These are phyloP conservation scores for Backusella liffmaniae DNA, from an alignment of 192 early-diverging fungal species.

Conservation along the genomic window DNA sequence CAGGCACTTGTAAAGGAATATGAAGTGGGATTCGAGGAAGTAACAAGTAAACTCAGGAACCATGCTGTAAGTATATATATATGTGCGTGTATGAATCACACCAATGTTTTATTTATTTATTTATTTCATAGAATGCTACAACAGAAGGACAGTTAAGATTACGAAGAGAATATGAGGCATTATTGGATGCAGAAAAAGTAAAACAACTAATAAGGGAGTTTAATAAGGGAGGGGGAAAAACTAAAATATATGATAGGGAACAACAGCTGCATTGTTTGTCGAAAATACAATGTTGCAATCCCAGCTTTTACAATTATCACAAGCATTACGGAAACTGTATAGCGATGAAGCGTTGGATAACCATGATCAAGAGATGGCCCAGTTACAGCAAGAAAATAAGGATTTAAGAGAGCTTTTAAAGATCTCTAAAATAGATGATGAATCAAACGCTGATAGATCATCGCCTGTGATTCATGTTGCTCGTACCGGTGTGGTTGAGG, in stretches of 20 bases:
- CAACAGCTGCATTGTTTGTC: slow-evolving; percentile 24
- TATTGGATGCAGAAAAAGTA: slow-evolving; percentile 36
- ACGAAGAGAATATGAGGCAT: slow-evolving; percentile 35
- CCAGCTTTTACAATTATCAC: slow-evolving; percentile 15
- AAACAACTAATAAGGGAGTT: background rate
- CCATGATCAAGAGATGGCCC: background rate
- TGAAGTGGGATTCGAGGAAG: slow-evolving; percentile 22
- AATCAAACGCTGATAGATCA: background rate
- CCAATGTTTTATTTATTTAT: no score
- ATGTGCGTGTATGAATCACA: background rate
- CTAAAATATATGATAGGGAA: slow-evolving; percentile 16
- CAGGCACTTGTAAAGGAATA: slow-evolving; percentile 28
- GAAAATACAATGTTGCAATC: slow-evolving; percentile 29
- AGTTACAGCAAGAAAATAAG: slow-evolving; percentile 17
- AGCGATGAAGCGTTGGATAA: background rate
- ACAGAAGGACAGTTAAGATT: slow-evolving; percentile 21
- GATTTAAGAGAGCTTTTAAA: slow-evolving; percentile 12
- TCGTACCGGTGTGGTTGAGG: slow-evolving; percentile 1
- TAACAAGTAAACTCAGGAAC: slow-evolving; percentile 20
- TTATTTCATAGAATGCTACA: slow-evolving; percentile 17
- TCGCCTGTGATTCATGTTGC: slow-evolving; percentile 9
- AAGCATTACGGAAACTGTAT: background rate
- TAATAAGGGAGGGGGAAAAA: background rate
- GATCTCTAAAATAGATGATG: background rate
- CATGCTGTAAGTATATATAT: slow-evolving; percentile 11